Base-by-base conservation (phyloP, 2,329 filamentous ascomycete species). In the Pleurostoma richardsiae region DNA sequence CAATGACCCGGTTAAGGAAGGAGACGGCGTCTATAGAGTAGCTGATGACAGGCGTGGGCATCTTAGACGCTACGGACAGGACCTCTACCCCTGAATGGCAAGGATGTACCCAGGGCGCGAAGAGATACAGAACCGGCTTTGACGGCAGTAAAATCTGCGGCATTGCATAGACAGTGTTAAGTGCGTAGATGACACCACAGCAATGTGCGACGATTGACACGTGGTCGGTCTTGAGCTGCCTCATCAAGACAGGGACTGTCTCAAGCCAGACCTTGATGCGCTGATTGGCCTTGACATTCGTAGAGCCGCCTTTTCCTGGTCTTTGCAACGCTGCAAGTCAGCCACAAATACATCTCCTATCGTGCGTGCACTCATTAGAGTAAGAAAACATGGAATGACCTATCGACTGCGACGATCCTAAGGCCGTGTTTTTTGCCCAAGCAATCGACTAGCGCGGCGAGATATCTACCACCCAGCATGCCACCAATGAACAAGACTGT, bases 301-400 rank as follows among this genome's bases (percentile, higher is more conserved):
- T 69, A 8, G 70, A 71, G 33, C 61, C 67, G 19, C 73, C 72
- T 47, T 73, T 63, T 19, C 64, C 68, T 10, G 70, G 67, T 51
- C 71, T 71, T 30, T 45, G n/a, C 36, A 36, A n/a, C 31, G 7
- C 31, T 36, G 7, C 31, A 36, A 7, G 31, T 36, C n/a, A 36
- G 8, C 31, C n/a, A 8, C 7, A 36, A 36, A 8, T 36, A 7
- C 7, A n/a, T 36, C 31, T 7, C 7, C 31, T 8, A n/a, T 7
- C 31, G 7, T 36, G 31, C 7, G n/a, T 36, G n/a, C 7, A 36
- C n/a, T 36, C 7, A 36, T 36, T 36, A 7, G 7, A 36, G n/a
- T 7, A 36, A n/a, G 31, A n/a, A n/a, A 36, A 36, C 7, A 36
- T n/a, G n/a, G 7, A n/a, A n/a, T 39, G 48, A 72, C 69, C 68